phyloP scores from a whole-genome alignment of 148 eudicot species.

The Dianthus caryophyllus region DNA sequence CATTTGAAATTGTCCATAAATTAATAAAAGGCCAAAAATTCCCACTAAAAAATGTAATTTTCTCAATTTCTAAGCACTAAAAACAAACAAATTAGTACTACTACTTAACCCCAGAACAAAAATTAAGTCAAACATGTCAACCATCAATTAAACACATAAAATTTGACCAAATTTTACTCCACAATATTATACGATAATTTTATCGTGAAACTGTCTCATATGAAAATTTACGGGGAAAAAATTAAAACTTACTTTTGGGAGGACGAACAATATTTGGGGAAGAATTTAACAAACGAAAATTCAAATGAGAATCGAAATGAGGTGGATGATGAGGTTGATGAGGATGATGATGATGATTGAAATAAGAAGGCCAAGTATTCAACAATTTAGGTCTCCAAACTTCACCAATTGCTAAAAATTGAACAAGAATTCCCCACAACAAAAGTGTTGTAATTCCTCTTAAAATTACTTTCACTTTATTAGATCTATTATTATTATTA shows the following conservation, averaged over 20 bases:
- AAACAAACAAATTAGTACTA: too few species aligned
- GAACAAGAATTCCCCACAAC: slow-evolving; percentile 43
- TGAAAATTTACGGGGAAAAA: neutral
- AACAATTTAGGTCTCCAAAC: slow-evolving; percentile 51
- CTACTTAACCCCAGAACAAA: neutral
- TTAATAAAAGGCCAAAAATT: too few species aligned
- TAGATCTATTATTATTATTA: too few species aligned
- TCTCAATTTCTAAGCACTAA: neutral
- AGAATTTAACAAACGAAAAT: slow-evolving; percentile 14
- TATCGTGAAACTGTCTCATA: too few species aligned
- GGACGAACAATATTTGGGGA: slow-evolving; percentile 30
- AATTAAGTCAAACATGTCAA: neutral
- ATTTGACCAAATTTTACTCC: too few species aligned
- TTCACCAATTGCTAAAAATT: slow-evolving; percentile 35
- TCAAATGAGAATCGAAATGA: slow-evolving; percentile 18
- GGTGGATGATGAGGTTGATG: too few species aligned
- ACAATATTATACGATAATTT: too few species aligned
- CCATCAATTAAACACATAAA: neutral
- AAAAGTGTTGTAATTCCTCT: slow-evolving; percentile 42
- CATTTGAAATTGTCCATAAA: too few species aligned
- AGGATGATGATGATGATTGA: slow-evolving; percentile 24
- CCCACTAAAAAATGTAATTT: neutral
- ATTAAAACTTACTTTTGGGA: slow-evolving; percentile 50
- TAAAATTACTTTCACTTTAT: slow-evolving; percentile 41
- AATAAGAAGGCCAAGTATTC: slow-evolving; percentile 55